Base-by-base conservation (phyloP, 2,329 filamentous ascomycete species). In the Ceratocystis papillata region DNA sequence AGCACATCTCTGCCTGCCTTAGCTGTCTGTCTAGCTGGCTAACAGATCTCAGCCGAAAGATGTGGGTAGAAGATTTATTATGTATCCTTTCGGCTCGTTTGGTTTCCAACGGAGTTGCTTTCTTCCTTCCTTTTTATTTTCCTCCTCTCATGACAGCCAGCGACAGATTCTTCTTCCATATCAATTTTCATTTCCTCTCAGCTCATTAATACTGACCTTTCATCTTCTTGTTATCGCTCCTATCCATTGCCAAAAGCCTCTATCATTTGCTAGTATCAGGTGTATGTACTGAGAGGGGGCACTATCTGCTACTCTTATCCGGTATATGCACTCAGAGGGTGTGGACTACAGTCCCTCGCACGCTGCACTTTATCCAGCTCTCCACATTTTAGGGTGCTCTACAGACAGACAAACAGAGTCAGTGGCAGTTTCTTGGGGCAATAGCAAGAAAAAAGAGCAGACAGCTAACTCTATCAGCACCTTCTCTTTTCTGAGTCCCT, bases 331-430 rank as follows among this genome's bases (percentile, higher is more conserved):
- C 46, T n/a, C 46, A 48, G 46, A 48, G 46, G 46, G 46, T 4
- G 45, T 10, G 20, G 37, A n/a, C 45, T 48, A 20, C 45, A 48
- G 46, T 48, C 8, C 17, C 8, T 22, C 46, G 46, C 17, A 22
- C 46, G 20, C 17, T 22, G 2, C 30, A 33, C 37, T 41, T 12
- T 41, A 5, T 41, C 37, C 37, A 41, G 17, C 46, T 46, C 59
- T 37, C 59, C 59, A 62, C 25, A 30, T 55, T 55, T 55, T 25
- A 62, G 61, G 66, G 22, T 41, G 45, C 59, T 65, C 66, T 62
- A 28, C 57, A 67, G 65, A 30, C 65, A 63, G 30, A 45, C 66
- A 22, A 62, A 63, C 66, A 33, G 37, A 41, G 37, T 8, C 46
- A 48, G 46, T 20, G n/a, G n/a, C 20, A 8, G 46, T 48, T 20